Conservation (phyloP, 805 yeast species). For the Ogataea pignaliae region DNA sequence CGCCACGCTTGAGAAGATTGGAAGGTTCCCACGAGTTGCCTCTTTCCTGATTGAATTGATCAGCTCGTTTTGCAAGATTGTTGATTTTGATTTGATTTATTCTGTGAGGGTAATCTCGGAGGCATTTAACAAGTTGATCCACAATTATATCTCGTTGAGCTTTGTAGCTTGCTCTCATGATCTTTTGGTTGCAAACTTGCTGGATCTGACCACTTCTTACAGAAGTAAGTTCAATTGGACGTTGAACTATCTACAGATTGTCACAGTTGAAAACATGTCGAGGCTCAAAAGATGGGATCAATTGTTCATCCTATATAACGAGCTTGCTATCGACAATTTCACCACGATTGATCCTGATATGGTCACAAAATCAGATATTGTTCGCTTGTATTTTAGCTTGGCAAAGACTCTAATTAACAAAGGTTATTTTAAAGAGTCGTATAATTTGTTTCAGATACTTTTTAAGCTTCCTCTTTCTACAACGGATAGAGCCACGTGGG, state of each 20-base stretch:
- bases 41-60: constrained; percentile 6
- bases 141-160: constrained; percentile 2
- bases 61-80: constrained; percentile 5
- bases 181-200: constrained; percentile 3
- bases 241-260: constrained; percentile 6
- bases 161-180: constrained; percentile 1
- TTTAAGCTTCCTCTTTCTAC: constrained; percentile 12
- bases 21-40: background rate
- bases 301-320: constrained; percentile 3
- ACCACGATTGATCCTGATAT: constrained; percentile 11
- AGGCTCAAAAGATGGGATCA: background rate
- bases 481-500: background rate
- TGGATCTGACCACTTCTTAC: constrained; percentile 1
- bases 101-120: background rate
- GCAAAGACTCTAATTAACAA: constrained; percentile 16
- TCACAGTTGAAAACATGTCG: constrained; percentile 6
- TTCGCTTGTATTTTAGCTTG: constrained; percentile 14
- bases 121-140: constrained; percentile 8
- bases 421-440: constrained; percentile 14
- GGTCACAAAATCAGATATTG: constrained; percentile 8
- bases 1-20: background rate
- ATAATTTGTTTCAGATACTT: constrained; percentile 14
- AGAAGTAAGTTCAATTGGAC: background rate
- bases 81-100: constrained; percentile 5
- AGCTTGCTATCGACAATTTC: constrained; percentile 3